Evolutionary conservation across 1,139 yeast species (phyloP).

Genomic region (Waltiozyma solani): DNA sequence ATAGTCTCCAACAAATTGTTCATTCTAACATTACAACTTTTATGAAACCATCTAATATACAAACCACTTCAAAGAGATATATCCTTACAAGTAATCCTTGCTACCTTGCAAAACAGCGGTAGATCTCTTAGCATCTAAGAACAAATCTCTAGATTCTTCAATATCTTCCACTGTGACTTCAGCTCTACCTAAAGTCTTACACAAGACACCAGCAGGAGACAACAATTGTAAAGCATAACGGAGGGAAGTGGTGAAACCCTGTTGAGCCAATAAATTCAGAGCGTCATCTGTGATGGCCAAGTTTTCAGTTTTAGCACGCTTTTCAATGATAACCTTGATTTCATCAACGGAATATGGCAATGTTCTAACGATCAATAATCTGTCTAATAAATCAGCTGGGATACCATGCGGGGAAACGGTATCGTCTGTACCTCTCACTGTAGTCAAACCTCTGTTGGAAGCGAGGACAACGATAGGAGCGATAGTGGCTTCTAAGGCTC

Average conservation of each 20-base stretch:
- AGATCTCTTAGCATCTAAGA: constrained; percentile 84
- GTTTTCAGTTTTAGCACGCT: constrained; percentile 71
- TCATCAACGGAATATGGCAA: constrained; percentile 80
- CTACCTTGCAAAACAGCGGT: constrained; percentile 55
- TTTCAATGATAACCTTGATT: constrained; percentile 68
- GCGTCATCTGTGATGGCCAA: constrained; percentile 58
- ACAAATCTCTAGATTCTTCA: constrained; percentile 78
- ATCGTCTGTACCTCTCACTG: constrained; percentile 87
- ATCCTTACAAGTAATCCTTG: constrained; percentile 15
- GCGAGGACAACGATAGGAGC: constrained; percentile 95
- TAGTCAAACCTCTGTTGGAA: constrained; percentile 87
- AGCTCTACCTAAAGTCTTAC: constrained; percentile 60
- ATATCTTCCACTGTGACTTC: constrained; percentile 66
- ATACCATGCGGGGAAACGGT: constrained; percentile 91
- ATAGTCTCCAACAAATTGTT: neutral
- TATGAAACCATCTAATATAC: constrained; percentile 1
- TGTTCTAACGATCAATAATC: constrained; percentile 86
- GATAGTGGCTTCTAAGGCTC: constrained; percentile 84
- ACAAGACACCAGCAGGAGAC: constrained; percentile 83
- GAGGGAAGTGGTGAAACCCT: constrained; percentile 68
- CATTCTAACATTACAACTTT: too few relatives aligned
- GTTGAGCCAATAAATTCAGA: constrained; percentile 56
- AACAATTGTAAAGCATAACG: constrained; percentile 87
- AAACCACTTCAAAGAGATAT: too few relatives aligned
- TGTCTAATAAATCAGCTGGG: constrained; percentile 89